phyloP scores from a whole-genome alignment of 495 filamentous ascomycete species.

The Penicillium maclennaniae region DNA sequence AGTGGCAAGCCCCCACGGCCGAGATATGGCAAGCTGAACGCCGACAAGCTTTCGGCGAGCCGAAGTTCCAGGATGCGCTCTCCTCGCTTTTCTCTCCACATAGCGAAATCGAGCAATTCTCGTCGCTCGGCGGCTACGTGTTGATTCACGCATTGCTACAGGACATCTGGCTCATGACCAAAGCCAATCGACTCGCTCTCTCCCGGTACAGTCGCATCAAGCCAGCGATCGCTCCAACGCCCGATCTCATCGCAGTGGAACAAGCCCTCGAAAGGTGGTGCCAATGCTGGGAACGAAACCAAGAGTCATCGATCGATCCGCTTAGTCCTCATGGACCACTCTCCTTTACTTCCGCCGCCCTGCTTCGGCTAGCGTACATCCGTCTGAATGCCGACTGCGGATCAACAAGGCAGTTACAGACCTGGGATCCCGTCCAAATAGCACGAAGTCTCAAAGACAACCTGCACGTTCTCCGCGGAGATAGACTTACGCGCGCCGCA shows the following conservation, averaged over 20 bases:
- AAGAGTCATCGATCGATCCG: slow-evolving; percentile 51
- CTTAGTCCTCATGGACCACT: slow-evolving; percentile 54
- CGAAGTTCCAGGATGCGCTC: slow-evolving; percentile 35
- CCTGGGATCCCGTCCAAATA: slow-evolving; percentile 57
- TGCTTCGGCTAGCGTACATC: slow-evolving; percentile 64
- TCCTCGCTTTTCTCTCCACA: slow-evolving; percentile 24
- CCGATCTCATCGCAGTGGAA: slow-evolving; percentile 54
- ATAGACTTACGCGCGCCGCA: slow-evolving; percentile 55
- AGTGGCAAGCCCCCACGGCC: slow-evolving; percentile 32
- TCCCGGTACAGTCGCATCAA: slow-evolving; percentile 43
- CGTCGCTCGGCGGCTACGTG: slow-evolving; percentile 63
- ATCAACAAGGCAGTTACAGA: slow-evolving; percentile 58
- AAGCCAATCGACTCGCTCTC: slow-evolving; percentile 45
- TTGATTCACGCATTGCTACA: slow-evolving; percentile 67
- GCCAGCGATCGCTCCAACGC: slow-evolving; percentile 29
- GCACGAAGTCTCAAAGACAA: slow-evolving; percentile 55
- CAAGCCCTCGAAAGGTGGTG: slow-evolving; percentile 62
- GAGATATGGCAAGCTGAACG: slow-evolving; percentile 29
- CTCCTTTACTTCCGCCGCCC: slow-evolving; percentile 63
- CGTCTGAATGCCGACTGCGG: slow-evolving; percentile 64
- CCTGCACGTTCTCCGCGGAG: slow-evolving; percentile 54
- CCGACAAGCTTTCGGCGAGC: slow-evolving; percentile 24
- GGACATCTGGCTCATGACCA: slow-evolving; percentile 63
- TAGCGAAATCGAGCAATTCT: slow-evolving; percentile 32
- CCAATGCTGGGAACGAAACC: slow-evolving; percentile 54